Evolutionary conservation across 202 grass and related monocot genomes (phyloP).

Genomic region (Cymbopogon flexuosus): DNA sequence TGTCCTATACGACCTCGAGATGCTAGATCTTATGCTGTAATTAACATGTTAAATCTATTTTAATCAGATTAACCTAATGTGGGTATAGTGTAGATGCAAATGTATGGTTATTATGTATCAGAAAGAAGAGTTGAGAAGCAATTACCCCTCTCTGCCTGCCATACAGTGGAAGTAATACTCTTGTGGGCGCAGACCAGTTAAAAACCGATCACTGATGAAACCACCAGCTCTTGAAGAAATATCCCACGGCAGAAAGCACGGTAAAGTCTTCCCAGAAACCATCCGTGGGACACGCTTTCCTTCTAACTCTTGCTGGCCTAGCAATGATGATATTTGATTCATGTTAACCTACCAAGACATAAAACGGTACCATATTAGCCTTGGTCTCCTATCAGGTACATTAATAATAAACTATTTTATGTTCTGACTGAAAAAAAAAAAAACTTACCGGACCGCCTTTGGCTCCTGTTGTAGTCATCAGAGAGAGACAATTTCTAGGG

Average conservation of each 20-base stretch:
- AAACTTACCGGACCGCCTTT: conserved; percentile 70
- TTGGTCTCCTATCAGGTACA: not conserved
- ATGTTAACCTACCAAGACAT: conserved; percentile 77
- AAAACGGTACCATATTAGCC: not conserved
- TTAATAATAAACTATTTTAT: not conserved
- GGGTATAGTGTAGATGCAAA: not conserved
- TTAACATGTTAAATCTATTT: not conserved
- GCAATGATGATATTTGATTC: conserved; percentile 89
- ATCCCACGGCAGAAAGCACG: conserved; percentile 94
- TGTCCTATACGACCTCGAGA: not conserved
- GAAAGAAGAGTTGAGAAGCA: conserved; percentile 30
- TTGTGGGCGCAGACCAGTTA: conserved; percentile 91
- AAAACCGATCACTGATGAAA: conserved; percentile 83
- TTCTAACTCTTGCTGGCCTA: conserved; percentile 92
- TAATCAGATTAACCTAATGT: not conserved
- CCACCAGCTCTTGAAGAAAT: conserved; percentile 70
- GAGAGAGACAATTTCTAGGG: conserved; percentile 77
- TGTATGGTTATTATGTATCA: not conserved
- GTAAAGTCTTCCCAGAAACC: conserved; percentile 87
- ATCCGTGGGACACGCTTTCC: conserved; percentile 87
- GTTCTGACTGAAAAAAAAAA: conserved; percentile 7
- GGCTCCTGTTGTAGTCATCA: conserved; percentile 91
- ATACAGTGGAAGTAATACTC: conserved; percentile 99
- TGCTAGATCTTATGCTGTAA: not conserved
- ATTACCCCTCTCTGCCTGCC: conserved; percentile 93